Conservation (phyloP, 495 filamentous ascomycete genomes). For the Bathelium albidoporum region DNA sequence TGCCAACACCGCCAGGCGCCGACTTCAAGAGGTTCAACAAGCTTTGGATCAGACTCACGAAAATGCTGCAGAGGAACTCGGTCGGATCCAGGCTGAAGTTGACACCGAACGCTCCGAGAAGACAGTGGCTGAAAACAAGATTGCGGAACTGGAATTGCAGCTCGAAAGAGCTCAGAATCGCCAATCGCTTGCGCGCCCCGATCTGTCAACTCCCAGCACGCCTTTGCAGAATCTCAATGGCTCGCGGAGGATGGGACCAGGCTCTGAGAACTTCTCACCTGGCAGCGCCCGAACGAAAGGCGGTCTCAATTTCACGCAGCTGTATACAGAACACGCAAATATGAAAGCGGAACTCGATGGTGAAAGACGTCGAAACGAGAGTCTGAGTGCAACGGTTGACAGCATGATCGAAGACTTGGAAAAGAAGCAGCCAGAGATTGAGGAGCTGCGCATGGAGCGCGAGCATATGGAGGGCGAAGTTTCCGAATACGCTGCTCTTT, state of each 20-base stretch:
- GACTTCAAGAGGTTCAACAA: constrained; percentile 71
- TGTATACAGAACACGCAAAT: constrained; percentile 55
- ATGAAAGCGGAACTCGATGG: constrained; percentile 49
- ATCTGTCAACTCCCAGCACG: constrained; percentile 44
- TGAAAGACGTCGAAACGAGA: constrained; percentile 59
- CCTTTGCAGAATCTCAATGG: constrained; percentile 46
- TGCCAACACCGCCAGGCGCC: constrained; percentile 65
- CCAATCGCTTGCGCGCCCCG: constrained; percentile 21
- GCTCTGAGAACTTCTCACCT: constrained; percentile 48
- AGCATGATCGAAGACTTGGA: constrained; percentile 63
- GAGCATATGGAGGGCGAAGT: constrained; percentile 51
- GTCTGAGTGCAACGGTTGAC: constrained; percentile 63
- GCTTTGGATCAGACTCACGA: constrained; percentile 68
- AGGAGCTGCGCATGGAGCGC: constrained; percentile 48
- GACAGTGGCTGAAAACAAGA: constrained; percentile 54
- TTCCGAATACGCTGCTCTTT: constrained; percentile 65
- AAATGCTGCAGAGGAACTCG: constrained; percentile 70
- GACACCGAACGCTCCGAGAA: constrained; percentile 71
- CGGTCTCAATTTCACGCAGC: constrained; percentile 53
- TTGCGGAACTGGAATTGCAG: constrained; percentile 65
- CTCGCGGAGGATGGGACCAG: constrained; percentile 39
- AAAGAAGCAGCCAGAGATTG: constrained; percentile 48
- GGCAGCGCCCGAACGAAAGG: constrained; percentile 46
- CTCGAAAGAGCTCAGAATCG: constrained; percentile 54
- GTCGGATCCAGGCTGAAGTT: constrained; percentile 63